Evolutionary conservation across 306 rosid species (phyloP).

Genomic region (Dicorynia guianensis): DNA sequence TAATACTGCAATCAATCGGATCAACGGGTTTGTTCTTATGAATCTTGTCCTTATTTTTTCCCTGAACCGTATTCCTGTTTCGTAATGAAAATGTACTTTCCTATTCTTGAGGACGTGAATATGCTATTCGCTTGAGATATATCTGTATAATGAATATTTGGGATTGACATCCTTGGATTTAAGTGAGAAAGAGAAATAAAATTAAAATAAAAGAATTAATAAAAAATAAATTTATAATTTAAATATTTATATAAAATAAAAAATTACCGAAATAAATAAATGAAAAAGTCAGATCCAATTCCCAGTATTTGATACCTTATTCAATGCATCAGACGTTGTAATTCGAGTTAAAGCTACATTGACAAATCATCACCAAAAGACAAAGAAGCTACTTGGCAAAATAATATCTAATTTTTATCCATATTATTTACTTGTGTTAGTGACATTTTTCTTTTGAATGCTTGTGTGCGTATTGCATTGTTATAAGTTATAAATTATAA

Average conservation of each 20-base stretch:
- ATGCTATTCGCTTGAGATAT: neutral
- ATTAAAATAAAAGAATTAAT: no score
- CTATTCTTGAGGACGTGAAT: neutral
- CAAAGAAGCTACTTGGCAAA: no score
- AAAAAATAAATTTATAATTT: no score
- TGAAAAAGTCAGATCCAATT: no score
- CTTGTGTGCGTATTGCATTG: neutral
- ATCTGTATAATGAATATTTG: neutral
- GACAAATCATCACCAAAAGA: no score
- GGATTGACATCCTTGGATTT: no score
- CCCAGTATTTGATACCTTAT: neutral
- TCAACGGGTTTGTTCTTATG: conserved; percentile 80
- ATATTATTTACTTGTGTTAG: neutral
- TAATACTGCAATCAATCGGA: conserved; percentile 60
- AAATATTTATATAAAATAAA: no score
- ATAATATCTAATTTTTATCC: neutral
- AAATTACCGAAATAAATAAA: no score
- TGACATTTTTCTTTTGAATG: neutral
- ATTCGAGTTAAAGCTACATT: neutral
- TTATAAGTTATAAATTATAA: neutral
- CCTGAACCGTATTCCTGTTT: neutral
- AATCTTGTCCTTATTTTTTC: neutral
- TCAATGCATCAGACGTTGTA: neutral
- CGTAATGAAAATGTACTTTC: neutral
- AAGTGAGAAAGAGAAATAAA: no score